Conservation (phyloP, 495 filamentous ascomycete genomes). For the Trichoderma gamsii region DNA sequence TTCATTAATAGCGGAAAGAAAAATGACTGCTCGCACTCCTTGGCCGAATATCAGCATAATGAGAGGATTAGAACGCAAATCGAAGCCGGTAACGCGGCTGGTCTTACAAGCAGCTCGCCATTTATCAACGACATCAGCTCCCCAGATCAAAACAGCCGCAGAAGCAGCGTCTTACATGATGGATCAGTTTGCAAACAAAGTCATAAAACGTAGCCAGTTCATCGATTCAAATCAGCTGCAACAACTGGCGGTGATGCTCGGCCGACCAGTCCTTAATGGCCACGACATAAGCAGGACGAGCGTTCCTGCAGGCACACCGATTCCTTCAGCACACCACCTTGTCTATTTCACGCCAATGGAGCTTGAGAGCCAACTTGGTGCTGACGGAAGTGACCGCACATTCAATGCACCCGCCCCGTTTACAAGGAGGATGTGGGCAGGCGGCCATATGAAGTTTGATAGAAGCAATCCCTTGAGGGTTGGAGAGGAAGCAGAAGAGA, state of each 20-base stretch:
- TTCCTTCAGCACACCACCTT: conserved; percentile 56
- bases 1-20: background rate
- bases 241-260: conserved; percentile 49
- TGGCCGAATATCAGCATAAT: background rate
- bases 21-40: background rate
- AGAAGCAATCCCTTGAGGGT: conserved; percentile 23
- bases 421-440: conserved; percentile 65
- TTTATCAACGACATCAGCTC: background rate
- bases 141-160: background rate
- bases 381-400: conserved; percentile 54
- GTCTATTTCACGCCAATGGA: conserved; percentile 54
- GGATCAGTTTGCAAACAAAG: conserved; percentile 14
- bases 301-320: conserved; percentile 31
- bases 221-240: conserved; percentile 56
- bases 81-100: background rate
- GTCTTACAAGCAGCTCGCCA: background rate
- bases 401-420: conserved; percentile 56
- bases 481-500: conserved; percentile 51
- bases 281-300: conserved; percentile 25
- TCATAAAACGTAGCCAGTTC: conserved; percentile 36
- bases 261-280: conserved; percentile 31
- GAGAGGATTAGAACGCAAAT: background rate
- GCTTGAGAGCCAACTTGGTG: conserved; percentile 45
- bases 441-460: conserved; percentile 51
- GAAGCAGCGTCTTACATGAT: conserved; percentile 5